These are phyloP conservation scores for Plectranthus barbatus DNA, from an alignment of 257 asterid genomes.

Conservation along the genomic window DNA sequence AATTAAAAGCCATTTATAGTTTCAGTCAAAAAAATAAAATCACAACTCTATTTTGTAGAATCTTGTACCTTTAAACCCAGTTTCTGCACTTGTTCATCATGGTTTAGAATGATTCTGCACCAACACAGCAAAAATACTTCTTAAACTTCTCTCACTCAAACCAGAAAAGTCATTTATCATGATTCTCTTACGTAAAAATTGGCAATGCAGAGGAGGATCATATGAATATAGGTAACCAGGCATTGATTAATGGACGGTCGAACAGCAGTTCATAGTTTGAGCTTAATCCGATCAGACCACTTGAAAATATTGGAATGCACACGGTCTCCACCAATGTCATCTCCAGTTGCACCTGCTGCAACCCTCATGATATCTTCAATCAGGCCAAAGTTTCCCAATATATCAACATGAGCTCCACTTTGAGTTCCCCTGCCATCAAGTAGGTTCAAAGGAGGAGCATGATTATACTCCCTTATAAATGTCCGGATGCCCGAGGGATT, in stretches of 20 bases:
- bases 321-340: conserved; percentile 68
- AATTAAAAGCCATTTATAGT: background rate
- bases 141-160: background rate
- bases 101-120: background rate
- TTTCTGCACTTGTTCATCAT: background rate
- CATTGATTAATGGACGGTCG: background rate
- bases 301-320: conserved; percentile 61
- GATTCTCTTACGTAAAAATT: background rate
- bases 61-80: background rate
- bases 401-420: conserved; percentile 86
- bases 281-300: conserved; percentile 66
- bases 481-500: conserved; percentile 73
- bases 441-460: conserved; percentile 61
- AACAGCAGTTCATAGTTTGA: conserved; percentile 34
- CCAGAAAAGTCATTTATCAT: background rate
- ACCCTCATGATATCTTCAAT: conserved; percentile 73
- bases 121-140: background rate
- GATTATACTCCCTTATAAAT: conserved; percentile 57
- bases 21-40: conserved; percentile 4
- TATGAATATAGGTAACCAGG: background rate
- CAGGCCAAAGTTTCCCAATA: conserved; percentile 72
- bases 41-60: background rate
- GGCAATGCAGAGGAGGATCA: background rate
- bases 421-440: conserved; percentile 81
- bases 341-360: conserved; percentile 78